These are phyloP conservation scores for Glutinoglossum americanum DNA, from an alignment of 495 filamentous ascomycete species.

Conservation along the genomic window DNA sequence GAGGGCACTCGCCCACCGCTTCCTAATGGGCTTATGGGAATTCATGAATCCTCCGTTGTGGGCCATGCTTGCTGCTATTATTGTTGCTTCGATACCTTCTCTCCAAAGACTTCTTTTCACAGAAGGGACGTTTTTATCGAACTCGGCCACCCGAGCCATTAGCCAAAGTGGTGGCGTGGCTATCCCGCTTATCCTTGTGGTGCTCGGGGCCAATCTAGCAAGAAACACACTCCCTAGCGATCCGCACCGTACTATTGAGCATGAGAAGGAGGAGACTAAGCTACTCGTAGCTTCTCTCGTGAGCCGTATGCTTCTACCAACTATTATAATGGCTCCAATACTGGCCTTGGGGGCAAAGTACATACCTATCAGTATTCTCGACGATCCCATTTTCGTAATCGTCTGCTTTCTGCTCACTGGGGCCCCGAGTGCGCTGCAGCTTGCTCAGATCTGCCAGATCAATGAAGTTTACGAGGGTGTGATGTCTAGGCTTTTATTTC, in stretches of 20 bases:
- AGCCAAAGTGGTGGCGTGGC: constrained; percentile 72
- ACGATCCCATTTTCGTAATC: constrained; percentile 93
- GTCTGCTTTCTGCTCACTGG: constrained; percentile 93
- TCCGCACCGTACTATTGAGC: constrained; percentile 22
- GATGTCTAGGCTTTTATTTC: constrained; percentile 84
- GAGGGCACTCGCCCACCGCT: constrained; percentile 15
- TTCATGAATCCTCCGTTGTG: constrained; percentile 98
- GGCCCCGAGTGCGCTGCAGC: constrained; percentile 79
- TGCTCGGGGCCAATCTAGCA: constrained; percentile 81
- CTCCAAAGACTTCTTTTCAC: constrained; percentile 75
- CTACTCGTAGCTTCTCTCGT: constrained; percentile 71
- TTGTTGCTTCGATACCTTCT: constrained; percentile 74
- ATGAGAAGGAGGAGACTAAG: constrained; percentile 38
- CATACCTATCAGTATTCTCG: constrained; percentile 78
- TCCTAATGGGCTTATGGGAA: constrained; percentile 49
- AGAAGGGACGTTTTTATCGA: constrained; percentile 74
- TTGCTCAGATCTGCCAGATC: constrained; percentile 97
- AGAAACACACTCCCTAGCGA: constrained; percentile 42
- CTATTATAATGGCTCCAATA: constrained; percentile 80
- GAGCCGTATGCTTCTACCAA: constrained; percentile 81
- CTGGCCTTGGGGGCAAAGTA: constrained; percentile 81
- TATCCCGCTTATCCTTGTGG: constrained; percentile 89
- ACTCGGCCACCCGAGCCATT: constrained; percentile 79
- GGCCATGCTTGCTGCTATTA: constrained; percentile 78
- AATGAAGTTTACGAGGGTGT: constrained; percentile 86